phyloP scores from a whole-genome alignment of 495 filamentous ascomycete genomes.

The Niebla homalea region DNA sequence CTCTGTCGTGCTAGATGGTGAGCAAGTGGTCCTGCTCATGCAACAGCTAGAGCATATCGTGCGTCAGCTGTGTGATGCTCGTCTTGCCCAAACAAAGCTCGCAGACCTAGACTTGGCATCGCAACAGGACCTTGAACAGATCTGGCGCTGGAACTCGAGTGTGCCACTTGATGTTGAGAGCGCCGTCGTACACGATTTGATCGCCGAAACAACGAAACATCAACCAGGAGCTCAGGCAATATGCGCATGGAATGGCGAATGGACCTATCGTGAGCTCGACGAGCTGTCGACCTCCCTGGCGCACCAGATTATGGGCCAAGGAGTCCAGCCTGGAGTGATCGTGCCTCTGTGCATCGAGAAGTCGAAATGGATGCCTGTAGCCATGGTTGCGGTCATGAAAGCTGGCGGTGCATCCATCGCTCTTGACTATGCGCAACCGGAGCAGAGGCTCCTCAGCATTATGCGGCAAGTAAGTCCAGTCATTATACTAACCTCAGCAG shows the following conservation, averaged over 20 bases:
- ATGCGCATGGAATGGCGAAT: constrained; percentile 32
- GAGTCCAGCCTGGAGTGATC: constrained; percentile 12
- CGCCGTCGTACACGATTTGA: constrained; percentile 4
- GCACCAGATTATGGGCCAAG: constrained; percentile 20
- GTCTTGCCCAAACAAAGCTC: no score
- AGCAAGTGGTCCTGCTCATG: constrained; percentile 33
- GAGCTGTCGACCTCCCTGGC: constrained; percentile 25
- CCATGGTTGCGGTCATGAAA: constrained; percentile 31
- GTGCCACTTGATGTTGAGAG: constrained; percentile 22
- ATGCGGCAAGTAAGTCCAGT: no score
- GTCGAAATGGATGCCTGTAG: constrained; percentile 26
- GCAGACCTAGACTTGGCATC: constrained; percentile 12
- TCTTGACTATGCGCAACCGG: no score
- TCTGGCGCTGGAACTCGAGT: constrained; percentile 28
- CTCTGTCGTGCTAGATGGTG: constrained; percentile 25
- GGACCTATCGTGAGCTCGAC: constrained; percentile 37
- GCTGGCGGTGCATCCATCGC: constrained; percentile 38
- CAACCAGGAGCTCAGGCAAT: constrained; percentile 15
- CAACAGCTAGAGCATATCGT: constrained; percentile 27
- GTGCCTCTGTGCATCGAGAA: constrained; percentile 36
- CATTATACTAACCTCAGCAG: no score
- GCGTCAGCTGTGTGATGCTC: constrained; percentile 19
- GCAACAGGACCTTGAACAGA: constrained; percentile 22
- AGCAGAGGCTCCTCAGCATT: no score
- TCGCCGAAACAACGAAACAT: background rate